Percentiles rank a stretch among this genome's conserved stretches.
Conservation (phyloP, 163 green algal genomes). For the Chlorella variabilis region DNA sequence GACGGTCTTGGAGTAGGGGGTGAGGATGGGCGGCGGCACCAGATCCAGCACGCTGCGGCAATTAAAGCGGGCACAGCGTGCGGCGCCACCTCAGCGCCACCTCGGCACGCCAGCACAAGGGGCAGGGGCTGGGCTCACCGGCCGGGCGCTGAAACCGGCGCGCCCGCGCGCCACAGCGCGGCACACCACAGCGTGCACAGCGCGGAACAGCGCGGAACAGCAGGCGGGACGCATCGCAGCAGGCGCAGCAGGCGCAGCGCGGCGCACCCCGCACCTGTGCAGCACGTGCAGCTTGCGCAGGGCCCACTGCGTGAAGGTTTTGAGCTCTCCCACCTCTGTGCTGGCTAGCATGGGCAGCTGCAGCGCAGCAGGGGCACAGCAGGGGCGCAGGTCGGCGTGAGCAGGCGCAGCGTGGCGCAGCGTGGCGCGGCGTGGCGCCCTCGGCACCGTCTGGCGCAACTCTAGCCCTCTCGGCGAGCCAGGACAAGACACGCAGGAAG, state of each 20-base stretch:
- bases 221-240: no score
- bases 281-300: slow-evolving; percentile 40
- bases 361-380: background rate
- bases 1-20: slow-evolving; percentile 30
- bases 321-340: slow-evolving; percentile 36
- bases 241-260: background rate
- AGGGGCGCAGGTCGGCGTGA: no score
- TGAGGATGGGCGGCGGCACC: slow-evolving; percentile 29
- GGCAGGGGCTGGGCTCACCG: no score
- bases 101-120: no score
- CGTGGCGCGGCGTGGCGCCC: background rate
- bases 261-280: slow-evolving; percentile 1
- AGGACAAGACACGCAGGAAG: no score
- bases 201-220: no score
- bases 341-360: slow-evolving; percentile 42
- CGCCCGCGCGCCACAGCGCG: no score
- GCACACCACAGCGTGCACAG: no score
- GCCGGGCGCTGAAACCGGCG: no score
- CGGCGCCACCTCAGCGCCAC: no score
- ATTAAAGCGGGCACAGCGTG: background rate
- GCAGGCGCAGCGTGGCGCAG: no score
- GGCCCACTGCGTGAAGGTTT: slow-evolving; percentile 26
- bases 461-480: no score
- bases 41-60: slow-evolving; percentile 32
- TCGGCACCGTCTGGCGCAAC: background rate